phyloP scores from a whole-genome alignment of 768 basidiomycete species.

The Suillus weaverae region DNA sequence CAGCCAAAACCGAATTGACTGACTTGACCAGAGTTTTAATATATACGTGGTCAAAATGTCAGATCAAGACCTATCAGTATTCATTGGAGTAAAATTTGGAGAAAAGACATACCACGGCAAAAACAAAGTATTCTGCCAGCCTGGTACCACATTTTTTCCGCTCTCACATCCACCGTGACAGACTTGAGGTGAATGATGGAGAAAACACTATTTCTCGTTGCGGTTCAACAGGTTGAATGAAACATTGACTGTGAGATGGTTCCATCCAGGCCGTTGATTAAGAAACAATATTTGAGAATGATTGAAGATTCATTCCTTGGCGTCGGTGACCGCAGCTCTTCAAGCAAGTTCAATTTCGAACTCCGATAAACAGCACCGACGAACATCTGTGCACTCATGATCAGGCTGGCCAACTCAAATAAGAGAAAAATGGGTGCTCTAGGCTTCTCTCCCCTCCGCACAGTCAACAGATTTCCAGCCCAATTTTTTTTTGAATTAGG shows the following conservation, averaged over 20 bases:
- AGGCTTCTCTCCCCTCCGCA: not conserved
- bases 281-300: too few species aligned
- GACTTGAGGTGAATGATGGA: not conserved
- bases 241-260: not conserved
- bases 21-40: not conserved
- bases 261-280: not conserved
- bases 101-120: not conserved
- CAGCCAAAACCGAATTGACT: not conserved
- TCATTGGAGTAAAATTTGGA: not conserved
- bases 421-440: not conserved
- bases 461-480: not conserved
- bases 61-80: not conserved
- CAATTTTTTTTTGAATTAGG: not conserved
- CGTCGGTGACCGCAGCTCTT: not conserved
- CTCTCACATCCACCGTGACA: not conserved
- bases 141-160: not conserved
- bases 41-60: not conserved
- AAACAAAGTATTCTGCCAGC: not conserved
- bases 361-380: not conserved
- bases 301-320: too few species aligned
- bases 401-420: not conserved
- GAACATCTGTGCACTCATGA: not conserved
- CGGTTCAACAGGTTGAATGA: not conserved
- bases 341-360: not conserved
- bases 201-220: not conserved